Evolutionary conservation across 73 alveolate species (phyloP), one percentile per base, ranked within the genome.

Genomic region (Blepharisma japonicum): DNA sequence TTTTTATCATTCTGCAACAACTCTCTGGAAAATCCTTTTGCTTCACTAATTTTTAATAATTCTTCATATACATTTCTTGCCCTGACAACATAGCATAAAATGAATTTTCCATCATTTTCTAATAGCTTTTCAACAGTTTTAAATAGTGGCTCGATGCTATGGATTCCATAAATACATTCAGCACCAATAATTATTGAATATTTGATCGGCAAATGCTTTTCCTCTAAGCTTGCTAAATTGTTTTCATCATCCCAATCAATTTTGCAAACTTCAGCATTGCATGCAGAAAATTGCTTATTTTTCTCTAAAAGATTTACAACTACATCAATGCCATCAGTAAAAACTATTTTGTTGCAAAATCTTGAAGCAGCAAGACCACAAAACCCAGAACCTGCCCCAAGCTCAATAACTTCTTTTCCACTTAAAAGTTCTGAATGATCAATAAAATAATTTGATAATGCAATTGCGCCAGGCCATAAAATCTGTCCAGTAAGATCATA

Each of bases 401-500:
- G 74, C 55, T 87, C 94, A 6, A 87, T 20, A 7, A 87, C 77
- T 6, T 38, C 68, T 42, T 87, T 83, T 5, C 56, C 91, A 20
- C 53, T 56, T 32, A 32, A 1, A 68, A 5, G 67, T 54, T 54
- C 83, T 14, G 42, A 4, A 27, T 61, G 38, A 18, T 71, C 53
- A 6, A 82, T 27, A 50, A 88, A 20, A 47, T 55, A 88, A 50
- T 55, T 79, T 0, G 90, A 53, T 21, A 88, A 45, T 51, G 78
- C 50, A 49, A 71, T 80, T 32, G 91, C 95, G 0, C 88, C 95
- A 54, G 76, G 76, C 95, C 95, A 88, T 0, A 84, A 72, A 6
- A 84, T 80, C 55, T 88, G 86, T 48, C 95, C 95, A 8, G 95
- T 88, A 76, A 88, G 61, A 55, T 88, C 95, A 68, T 77, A 84